Conservation (phyloP, 2,329 filamentous ascomycete species). For the Phaeoacremonium minimum region DNA sequence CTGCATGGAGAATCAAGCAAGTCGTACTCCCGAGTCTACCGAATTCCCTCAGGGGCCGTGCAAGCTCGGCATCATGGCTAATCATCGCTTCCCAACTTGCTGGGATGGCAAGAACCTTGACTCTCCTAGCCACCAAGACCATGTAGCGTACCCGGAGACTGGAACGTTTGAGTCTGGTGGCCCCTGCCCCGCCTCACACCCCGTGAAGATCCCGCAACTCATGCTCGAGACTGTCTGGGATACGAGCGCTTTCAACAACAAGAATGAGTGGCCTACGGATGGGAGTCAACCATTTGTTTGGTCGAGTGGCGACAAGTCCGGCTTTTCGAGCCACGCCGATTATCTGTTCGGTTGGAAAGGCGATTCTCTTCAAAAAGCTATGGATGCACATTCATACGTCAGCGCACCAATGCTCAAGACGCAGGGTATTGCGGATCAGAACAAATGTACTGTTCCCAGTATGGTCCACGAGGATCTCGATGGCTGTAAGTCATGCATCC, state of each 20-base stretch:
- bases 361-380: slow-evolving; percentile 40
- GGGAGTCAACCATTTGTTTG: slow-evolving; percentile 22
- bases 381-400: slow-evolving; percentile 46
- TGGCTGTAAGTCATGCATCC: slow-evolving; percentile 42
- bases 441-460: slow-evolving; percentile 38
- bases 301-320: slow-evolving; percentile 21
- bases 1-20: slow-evolving; percentile 31
- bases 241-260: slow-evolving; percentile 23
- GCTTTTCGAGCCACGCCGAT: slow-evolving; percentile 44
- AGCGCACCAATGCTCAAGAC: slow-evolving; percentile 35
- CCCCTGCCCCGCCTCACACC: slow-evolving; percentile 16
- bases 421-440: slow-evolving; percentile 39
- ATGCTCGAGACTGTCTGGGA: slow-evolving; percentile 20
- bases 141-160: slow-evolving; percentile 42
- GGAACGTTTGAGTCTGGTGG: slow-evolving; percentile 22
- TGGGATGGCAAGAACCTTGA: slow-evolving; percentile 12
- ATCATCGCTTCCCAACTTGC: too few species aligned
- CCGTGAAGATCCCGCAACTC: slow-evolving; percentile 17
- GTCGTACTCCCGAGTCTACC: slow-evolving; percentile 30
- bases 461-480: slow-evolving; percentile 43
- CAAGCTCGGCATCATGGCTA: slow-evolving; percentile 36
- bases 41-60: slow-evolving; percentile 32
- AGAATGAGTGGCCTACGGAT: slow-evolving; percentile 34
- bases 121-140: slow-evolving; percentile 18
- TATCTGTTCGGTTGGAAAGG: slow-evolving; percentile 49